Evolutionary conservation across 106 monocot genomes (phyloP), one percentile per base, ranked within the genome.

Genomic region (Dactylorhiza incarnata): DNA sequence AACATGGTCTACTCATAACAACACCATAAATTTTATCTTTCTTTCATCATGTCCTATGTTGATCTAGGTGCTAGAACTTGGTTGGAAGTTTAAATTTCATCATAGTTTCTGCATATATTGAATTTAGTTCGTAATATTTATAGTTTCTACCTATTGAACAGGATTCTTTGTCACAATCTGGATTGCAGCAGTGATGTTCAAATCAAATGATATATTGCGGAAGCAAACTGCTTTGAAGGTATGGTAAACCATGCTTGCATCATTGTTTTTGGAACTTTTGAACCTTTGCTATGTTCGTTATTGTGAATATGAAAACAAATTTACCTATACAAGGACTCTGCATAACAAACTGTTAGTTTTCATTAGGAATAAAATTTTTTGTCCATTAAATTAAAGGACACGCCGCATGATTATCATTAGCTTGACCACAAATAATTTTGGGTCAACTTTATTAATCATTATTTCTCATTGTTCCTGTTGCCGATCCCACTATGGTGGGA

Each of bases 181-280:
- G 91, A 91, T 94, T 86, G 91, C 93, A 49, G 93, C 89, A 3
- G 93, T 97, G 71, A 89, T 97, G 96, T 97, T 97, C 77, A 93
- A 97, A 81, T 94, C 96, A 58, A 97, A 97, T 83, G 96, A 93
- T 82, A 89, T 94, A 58, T 72, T 97, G 76, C 58, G 90, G 71
- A 97, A 94, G 76, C 96, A 97, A 58, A 97, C 93, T 76, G 93
- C 96, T 76, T 72, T 97, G 53, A 97, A 97, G 96, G 96, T 96
- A 71, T 71, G 56, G 3, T 55, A 52, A 73, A 65, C 43, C 51
- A 22, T 45, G 11, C 16, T 29, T 75, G 63, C 24, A 50, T 46
- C 20, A 66, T 47, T 0, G 51, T 52, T 76, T 49, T 66, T 26
- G 7, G 46, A 49, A 49, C 9, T 16, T 54, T 19, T 53, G 16